Conservation (phyloP, 2,329 filamentous ascomycete species). For the Arthrobotrys megalospora region DNA sequence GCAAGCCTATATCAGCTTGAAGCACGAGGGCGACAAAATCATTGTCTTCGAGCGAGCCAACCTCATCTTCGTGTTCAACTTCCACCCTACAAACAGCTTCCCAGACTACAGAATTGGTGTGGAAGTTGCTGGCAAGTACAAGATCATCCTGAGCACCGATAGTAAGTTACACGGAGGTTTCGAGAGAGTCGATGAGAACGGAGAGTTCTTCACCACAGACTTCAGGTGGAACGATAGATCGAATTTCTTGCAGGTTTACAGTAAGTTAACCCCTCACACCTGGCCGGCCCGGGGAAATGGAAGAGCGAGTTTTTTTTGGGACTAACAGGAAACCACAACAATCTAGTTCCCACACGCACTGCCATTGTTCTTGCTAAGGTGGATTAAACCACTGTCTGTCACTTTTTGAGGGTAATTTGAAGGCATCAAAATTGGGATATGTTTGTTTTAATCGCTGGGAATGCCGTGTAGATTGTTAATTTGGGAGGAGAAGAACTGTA, state of each 20-base stretch:
- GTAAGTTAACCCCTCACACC: slow-evolving; percentile 45
- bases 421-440: not conserved
- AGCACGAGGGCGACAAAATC: slow-evolving; percentile 93
- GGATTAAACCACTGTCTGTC: slow-evolving; percentile 13
- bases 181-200: slow-evolving; percentile 81
- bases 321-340: slow-evolving; percentile 20
- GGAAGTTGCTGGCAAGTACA: slow-evolving; percentile 86
- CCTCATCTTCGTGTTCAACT: slow-evolving; percentile 95
- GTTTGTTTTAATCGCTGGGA: slow-evolving; percentile 6
- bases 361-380: slow-evolving; percentile 52
- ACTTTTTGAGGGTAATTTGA: slow-evolving; percentile 9
- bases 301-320: slow-evolving; percentile 19
- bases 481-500: not conserved
- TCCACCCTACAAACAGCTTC: slow-evolving; percentile 87
- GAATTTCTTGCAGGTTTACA: slow-evolving; percentile 94
- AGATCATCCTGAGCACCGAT: slow-evolving; percentile 87
- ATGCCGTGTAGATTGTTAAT: not conserved
- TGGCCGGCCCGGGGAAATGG: slow-evolving; percentile 4
- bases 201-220: slow-evolving; percentile 91
- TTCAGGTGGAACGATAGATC: slow-evolving; percentile 89
- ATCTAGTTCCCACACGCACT: slow-evolving; percentile 57
- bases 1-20: slow-evolving; percentile 93
- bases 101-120: slow-evolving; percentile 93
- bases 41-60: slow-evolving; percentile 95
- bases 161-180: slow-evolving; percentile 83